phyloP scores from a whole-genome alignment of 2,329 filamentous ascomycete species.

The Nemania sp. region DNA sequence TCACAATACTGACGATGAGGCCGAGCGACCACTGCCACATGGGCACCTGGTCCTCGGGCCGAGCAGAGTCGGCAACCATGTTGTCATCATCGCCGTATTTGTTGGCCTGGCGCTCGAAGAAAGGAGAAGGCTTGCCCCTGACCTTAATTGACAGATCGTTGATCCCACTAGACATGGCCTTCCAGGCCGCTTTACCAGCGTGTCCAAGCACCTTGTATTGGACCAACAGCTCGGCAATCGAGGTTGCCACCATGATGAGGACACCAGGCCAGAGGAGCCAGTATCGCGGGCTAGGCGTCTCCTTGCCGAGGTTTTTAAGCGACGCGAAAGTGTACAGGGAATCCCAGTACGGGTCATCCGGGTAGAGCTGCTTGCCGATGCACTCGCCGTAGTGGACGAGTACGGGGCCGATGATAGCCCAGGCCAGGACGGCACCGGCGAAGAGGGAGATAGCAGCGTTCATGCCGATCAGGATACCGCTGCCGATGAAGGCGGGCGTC shows the following conservation, averaged over 20 bases:
- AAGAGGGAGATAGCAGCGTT: constrained; percentile 71
- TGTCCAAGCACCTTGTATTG: constrained; percentile 56
- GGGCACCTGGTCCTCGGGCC: constrained; percentile 60
- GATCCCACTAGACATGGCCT: constrained; percentile 57
- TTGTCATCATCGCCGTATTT: constrained; percentile 51
- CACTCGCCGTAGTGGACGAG: constrained; percentile 65
- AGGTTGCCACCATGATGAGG: constrained; percentile 56
- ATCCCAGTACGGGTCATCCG: constrained; percentile 59
- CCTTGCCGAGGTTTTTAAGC: constrained; percentile 50
- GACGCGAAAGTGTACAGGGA: constrained; percentile 54
- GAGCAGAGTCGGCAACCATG: constrained; percentile 63
- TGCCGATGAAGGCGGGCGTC: constrained; percentile 70
- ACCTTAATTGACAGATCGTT: constrained; percentile 54
- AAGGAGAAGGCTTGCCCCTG: constrained; percentile 56
- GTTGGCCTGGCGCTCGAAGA: constrained; percentile 57
- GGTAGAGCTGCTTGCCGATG: constrained; percentile 54
- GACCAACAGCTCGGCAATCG: constrained; percentile 55
- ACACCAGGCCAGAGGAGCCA: constrained; percentile 59
- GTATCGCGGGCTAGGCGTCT: constrained; percentile 55
- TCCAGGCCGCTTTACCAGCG: constrained; percentile 61
- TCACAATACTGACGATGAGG: constrained; percentile 61
- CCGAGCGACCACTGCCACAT: constrained; percentile 65
- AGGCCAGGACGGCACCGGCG: constrained; percentile 65
- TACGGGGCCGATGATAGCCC: constrained; percentile 67
- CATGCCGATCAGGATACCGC: constrained; percentile 68